phyloP scores from a whole-genome alignment of 2,329 filamentous ascomycete genomes.

The Fusarium pseudoanthophilum region DNA sequence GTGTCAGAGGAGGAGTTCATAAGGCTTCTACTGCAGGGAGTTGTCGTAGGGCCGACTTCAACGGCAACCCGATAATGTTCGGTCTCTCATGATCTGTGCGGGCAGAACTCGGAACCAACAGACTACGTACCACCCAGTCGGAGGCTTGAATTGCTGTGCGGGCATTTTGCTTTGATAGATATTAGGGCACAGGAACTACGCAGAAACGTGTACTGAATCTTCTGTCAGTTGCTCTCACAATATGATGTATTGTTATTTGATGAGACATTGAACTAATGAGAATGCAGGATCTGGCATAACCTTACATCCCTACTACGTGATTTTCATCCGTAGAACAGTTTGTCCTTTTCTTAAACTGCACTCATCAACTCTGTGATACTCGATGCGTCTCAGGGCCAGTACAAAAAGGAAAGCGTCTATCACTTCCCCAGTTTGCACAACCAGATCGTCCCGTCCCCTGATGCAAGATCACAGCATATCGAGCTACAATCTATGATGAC shows the following conservation, averaged over 20 bases:
- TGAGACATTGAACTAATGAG: neutral
- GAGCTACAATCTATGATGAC: constrained; percentile 23
- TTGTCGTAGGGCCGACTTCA: constrained; percentile 11
- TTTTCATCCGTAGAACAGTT: neutral
- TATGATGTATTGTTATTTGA: neutral
- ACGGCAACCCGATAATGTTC: constrained; percentile 3
- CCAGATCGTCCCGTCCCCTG: constrained; percentile 40
- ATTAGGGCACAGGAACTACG: neutral
- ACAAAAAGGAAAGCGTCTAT: constrained; percentile 18
- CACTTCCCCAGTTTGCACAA: constrained; percentile 25
- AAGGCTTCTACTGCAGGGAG: neutral
- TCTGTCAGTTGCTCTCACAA: neutral
- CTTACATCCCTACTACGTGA: neutral
- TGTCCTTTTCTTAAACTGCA: neutral
- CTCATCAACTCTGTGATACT: constrained; percentile 19
- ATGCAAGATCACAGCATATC: constrained; percentile 37
- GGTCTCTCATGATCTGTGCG: constrained; percentile 16
- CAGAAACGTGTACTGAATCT: neutral
- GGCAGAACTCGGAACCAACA: constrained; percentile 8
- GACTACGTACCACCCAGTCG: neutral
- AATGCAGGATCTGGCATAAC: neutral
- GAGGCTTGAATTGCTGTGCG: neutral
- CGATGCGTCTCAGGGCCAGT: constrained; percentile 13
- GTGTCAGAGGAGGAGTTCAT: neutral
- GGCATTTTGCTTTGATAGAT: neutral